Evolutionary conservation across 83 land plant species (phyloP).

Genomic region (Thuja plicata): DNA sequence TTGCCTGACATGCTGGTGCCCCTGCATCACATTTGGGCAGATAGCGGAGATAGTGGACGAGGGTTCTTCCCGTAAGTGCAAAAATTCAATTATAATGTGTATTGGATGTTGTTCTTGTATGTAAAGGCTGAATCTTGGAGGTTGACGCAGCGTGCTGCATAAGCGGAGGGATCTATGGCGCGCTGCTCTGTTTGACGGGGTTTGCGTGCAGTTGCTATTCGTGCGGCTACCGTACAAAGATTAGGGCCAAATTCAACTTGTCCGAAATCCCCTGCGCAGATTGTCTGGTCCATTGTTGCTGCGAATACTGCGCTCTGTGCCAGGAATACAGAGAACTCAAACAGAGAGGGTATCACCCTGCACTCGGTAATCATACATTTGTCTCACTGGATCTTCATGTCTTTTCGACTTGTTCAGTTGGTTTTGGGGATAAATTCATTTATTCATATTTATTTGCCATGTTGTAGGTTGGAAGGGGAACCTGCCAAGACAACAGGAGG

Average conservation of each 20-base stretch:
- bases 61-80: conserved; percentile 23
- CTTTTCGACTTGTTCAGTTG: background rate
- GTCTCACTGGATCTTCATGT: background rate
- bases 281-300: conserved; percentile 27
- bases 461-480: conserved; percentile 41
- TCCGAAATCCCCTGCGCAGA: conserved; percentile 26
- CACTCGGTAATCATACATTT: conserved; percentile 12
- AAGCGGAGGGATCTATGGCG: conserved; percentile 24
- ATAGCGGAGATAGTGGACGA: conserved; percentile 28
- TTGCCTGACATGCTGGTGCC: conserved; percentile 29
- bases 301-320: conserved; percentile 30
- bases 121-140: background rate
- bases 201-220: conserved; percentile 12
- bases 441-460: background rate
- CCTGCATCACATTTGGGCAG: conserved; percentile 31
- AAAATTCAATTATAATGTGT: too few relatives aligned
- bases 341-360: conserved; percentile 18
- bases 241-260: conserved; percentile 26
- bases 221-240: conserved; percentile 31
- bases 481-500: conserved; percentile 14
- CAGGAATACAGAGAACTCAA: conserved; percentile 49
- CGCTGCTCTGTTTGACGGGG: conserved; percentile 14
- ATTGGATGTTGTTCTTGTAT: background rate
- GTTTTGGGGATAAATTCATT: background rate
- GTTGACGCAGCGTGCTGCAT: conserved; percentile 26